phyloP scores from a whole-genome alignment of 2,329 filamentous ascomycete species.

The Scorias spongiosa region DNA sequence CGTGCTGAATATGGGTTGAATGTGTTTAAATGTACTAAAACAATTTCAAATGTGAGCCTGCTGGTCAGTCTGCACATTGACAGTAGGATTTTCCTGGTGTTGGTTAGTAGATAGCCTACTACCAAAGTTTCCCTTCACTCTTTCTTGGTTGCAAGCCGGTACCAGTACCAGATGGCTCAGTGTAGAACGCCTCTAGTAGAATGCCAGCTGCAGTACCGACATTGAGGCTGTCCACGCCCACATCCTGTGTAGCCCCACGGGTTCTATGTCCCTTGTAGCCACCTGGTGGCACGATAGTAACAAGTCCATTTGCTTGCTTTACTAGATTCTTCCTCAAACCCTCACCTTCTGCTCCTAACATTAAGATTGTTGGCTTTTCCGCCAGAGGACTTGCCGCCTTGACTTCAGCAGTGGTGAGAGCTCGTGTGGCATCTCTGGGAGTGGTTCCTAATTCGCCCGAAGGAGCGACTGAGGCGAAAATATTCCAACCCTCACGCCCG shows the following conservation, averaged over 20 bases:
- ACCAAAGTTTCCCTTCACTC: too few relatives aligned
- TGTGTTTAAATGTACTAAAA: too few relatives aligned
- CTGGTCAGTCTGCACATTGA: too few relatives aligned
- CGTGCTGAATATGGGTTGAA: too few relatives aligned
- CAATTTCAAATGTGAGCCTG: too few relatives aligned
- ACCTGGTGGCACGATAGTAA: slow-evolving; percentile 41
- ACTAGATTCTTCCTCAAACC: slow-evolving; percentile 53
- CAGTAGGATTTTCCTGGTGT: too few relatives aligned
- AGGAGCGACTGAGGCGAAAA: slow-evolving; percentile 57
- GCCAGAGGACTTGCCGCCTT: slow-evolving; percentile 11
- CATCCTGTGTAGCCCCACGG: slow-evolving; percentile 13
- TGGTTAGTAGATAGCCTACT: too few relatives aligned
- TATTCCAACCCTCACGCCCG: slow-evolving; percentile 58
- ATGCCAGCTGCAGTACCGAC: slow-evolving; percentile 78
- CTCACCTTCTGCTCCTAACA: slow-evolving; percentile 69
- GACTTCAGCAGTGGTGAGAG: slow-evolving; percentile 7
- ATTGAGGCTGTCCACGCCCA: slow-evolving; percentile 75
- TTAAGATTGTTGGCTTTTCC: slow-evolving; percentile 53
- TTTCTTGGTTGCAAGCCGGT: too few relatives aligned
- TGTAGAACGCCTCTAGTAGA: slow-evolving; percentile 49
- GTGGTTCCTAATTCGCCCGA: slow-evolving; percentile 8
- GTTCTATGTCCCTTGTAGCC: not conserved
- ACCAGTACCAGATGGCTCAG: not conserved
- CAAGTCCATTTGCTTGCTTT: slow-evolving; percentile 46
- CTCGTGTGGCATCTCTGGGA: not conserved